Conservation (phyloP, 176 grass and related monocot species). For the Musa schizocarpa region DNA sequence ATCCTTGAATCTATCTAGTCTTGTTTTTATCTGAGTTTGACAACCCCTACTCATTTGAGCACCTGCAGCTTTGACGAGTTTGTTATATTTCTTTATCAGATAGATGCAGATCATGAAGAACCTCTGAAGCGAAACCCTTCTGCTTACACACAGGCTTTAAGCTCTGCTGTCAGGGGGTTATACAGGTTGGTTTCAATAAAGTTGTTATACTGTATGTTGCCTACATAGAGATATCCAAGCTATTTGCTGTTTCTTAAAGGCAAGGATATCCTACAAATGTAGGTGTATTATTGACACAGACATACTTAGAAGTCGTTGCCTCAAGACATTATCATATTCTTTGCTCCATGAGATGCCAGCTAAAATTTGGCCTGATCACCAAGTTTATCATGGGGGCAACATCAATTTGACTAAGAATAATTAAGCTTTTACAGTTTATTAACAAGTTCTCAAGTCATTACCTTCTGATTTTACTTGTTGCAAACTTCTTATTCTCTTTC, state of each 20-base stretch:
- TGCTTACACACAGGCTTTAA: slow-evolving; percentile 49
- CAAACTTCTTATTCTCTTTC: neutral
- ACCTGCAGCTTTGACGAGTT: neutral
- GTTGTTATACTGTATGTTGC: neutral
- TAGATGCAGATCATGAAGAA: slow-evolving; percentile 59
- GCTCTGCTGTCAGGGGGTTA: slow-evolving; percentile 70
- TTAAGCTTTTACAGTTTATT: neutral
- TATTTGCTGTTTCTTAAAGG: neutral
- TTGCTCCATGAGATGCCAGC: neutral
- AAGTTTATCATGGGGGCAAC: neutral
- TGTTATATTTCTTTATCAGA: slow-evolving; percentile 30
- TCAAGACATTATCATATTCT: neutral
- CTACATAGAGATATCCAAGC: neutral
- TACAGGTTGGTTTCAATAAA: slow-evolving; percentile 49
- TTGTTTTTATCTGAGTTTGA: neutral
- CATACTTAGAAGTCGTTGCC: neutral
- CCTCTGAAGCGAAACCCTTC: slow-evolving; percentile 52
- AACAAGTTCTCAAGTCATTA: neutral
- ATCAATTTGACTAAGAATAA: neutral
- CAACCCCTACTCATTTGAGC: neutral
- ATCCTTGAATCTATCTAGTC: neutral
- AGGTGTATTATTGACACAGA: neutral
- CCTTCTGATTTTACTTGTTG: neutral
- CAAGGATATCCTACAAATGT: neutral
- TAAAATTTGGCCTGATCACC: neutral